Conservation (phyloP, 306 rosid genomes). For the Phaseolus lunatus region DNA sequence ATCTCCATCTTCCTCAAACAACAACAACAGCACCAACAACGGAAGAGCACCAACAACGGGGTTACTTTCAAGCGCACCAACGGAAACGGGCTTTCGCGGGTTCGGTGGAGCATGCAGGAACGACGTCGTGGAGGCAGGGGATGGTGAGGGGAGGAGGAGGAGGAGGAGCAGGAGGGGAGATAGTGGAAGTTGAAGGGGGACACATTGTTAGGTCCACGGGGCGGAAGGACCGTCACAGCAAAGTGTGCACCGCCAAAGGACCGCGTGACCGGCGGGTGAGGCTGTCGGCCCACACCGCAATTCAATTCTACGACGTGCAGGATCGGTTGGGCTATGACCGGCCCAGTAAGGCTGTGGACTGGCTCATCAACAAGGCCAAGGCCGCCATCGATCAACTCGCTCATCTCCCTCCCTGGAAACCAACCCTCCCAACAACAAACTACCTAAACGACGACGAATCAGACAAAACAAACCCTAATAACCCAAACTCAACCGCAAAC, state of each 20-base stretch:
- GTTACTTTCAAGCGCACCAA: not conserved
- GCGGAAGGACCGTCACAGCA: constrained; percentile 92
- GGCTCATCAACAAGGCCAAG: constrained; percentile 90
- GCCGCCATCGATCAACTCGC: constrained; percentile 83
- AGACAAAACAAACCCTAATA: not conserved
- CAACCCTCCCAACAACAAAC: constrained; percentile 8
- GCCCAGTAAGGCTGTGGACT: constrained; percentile 93
- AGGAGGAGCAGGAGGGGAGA: constrained; percentile 55
- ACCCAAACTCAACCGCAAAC: constrained; percentile 39
- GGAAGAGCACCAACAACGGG: not conserved
- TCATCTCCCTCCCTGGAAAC: constrained; percentile 79
- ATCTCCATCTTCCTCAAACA: constrained; percentile 35
- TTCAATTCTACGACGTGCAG: constrained; percentile 91
- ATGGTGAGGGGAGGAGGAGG: constrained; percentile 44
- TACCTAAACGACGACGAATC: constrained; percentile 42
- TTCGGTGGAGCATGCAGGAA: constrained; percentile 61
- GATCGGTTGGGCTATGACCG: constrained; percentile 93
- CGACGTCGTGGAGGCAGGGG: constrained; percentile 50
- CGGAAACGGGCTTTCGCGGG: constrained; percentile 44
- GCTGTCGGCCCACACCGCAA: constrained; percentile 89
- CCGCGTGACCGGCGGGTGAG: constrained; percentile 92
- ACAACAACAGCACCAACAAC: not conserved
- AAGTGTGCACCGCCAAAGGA: constrained; percentile 90
- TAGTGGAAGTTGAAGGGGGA: constrained; percentile 86
- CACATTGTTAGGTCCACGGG: constrained; percentile 87